These are phyloP conservation scores for Thelephora aurantiotincta DNA, from an alignment of 768 basidiomycete species.

Conservation along the genomic window DNA sequence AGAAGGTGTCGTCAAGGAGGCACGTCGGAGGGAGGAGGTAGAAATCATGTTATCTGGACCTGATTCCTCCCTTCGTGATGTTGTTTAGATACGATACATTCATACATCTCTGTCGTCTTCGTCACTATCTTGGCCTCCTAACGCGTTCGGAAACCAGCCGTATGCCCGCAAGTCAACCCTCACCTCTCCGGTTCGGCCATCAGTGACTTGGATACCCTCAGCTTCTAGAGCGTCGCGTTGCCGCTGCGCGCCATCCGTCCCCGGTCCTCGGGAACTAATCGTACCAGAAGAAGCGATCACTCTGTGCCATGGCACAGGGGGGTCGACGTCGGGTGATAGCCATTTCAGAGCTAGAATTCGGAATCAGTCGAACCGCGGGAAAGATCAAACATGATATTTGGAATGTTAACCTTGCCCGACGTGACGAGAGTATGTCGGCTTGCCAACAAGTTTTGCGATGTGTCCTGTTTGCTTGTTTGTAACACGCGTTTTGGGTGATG, in stretches of 20 bases:
- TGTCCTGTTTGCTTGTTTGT: conserved; percentile 33
- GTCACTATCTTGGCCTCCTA: background rate
- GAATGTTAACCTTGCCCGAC: conserved; percentile 57
- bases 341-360: conserved; percentile 58
- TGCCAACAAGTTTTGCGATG: conserved; percentile 66
- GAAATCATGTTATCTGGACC: no score
- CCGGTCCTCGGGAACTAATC: conserved; percentile 76
- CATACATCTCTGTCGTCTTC: background rate
- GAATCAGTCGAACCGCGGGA: background rate
- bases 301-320: conserved; percentile 73
- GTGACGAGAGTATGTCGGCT: conserved; percentile 67
- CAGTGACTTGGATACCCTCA: conserved; percentile 69
- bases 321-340: conserved; percentile 38
- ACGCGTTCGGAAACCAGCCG: conserved; percentile 51
- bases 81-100: no score
- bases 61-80: no score
- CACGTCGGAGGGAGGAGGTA: no score
- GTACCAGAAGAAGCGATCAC: conserved; percentile 57
- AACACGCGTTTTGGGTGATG: background rate
- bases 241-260: conserved; percentile 60
- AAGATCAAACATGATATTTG: background rate
- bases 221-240: conserved; percentile 67
- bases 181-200: conserved; percentile 38
- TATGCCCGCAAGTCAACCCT: conserved; percentile 40
- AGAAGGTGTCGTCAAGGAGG: background rate